Evolutionary conservation across 139 green algal genomes (phyloP).

Genomic region (Gonium pectorale): DNA sequence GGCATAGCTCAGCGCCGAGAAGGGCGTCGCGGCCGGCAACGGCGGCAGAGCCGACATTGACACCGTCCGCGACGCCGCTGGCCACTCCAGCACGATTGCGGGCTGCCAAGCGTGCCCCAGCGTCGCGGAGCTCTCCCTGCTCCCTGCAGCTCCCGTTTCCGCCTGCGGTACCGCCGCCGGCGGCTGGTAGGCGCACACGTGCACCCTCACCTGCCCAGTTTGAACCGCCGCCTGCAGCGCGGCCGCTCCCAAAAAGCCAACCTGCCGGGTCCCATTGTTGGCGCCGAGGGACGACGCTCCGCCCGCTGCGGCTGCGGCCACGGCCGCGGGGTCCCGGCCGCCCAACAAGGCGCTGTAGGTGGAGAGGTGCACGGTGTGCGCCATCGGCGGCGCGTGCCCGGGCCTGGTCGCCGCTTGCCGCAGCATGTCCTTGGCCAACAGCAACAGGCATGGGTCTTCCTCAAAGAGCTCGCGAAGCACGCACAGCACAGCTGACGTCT

Average conservation of each 20-base stretch:
- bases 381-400: conserved; percentile 14
- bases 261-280: not conserved
- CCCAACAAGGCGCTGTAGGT: not conserved
- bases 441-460: conserved; percentile 10
- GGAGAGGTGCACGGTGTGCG: not conserved
- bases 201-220: not conserved
- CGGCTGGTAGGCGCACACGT: conserved; percentile 5
- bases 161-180: not conserved
- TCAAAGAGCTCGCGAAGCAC: conserved; percentile 10
- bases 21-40: too few relatives aligned
- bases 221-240: conserved; percentile 9
- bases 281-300: not conserved
- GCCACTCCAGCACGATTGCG: conserved; percentile 26
- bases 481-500: not conserved
- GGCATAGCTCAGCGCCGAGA: too few relatives aligned
- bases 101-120: not conserved
- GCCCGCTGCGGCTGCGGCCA: not conserved
- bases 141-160: not conserved
- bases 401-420: conserved; percentile 9
- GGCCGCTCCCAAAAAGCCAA: not conserved
- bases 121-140: not conserved
- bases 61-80: not conserved
- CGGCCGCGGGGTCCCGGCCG: not conserved
- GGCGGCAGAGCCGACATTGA: too few relatives aligned
- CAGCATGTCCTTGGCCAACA: conserved; percentile 20